Percentiles rank a stretch among this genome's conserved stretches.
phyloP scores from a whole-genome alignment of 2,329 filamentous ascomycete species.

The Daldinia sp. region DNA sequence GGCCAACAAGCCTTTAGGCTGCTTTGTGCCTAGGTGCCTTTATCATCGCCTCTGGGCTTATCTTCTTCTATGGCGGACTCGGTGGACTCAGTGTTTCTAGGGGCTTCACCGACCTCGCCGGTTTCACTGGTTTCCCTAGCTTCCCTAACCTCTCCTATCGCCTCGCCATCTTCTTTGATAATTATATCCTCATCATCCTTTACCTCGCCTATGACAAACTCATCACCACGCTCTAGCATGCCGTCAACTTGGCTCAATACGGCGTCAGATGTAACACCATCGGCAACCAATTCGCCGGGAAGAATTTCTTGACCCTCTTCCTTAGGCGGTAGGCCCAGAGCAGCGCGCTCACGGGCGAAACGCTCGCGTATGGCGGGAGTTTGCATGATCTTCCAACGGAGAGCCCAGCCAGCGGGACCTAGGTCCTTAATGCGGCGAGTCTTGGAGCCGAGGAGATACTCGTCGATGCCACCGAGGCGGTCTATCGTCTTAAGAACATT shows the following conservation, averaged over 20 bases:
- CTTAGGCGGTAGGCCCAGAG: slow-evolving; percentile 72
- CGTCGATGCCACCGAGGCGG: slow-evolving; percentile 88
- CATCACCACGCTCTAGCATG: slow-evolving; percentile 57
- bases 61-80: slow-evolving; percentile 52
- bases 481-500: slow-evolving; percentile 80
- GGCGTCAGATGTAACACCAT: slow-evolving; percentile 49
- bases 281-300: slow-evolving; percentile 41
- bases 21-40: slow-evolving; percentile 17
- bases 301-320: slow-evolving; percentile 54
- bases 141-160: slow-evolving; percentile 25
- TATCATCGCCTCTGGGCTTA: slow-evolving; percentile 1
- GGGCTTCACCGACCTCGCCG: background rate
- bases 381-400: slow-evolving; percentile 92
- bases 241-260: slow-evolving; percentile 56
- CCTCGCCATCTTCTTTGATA: slow-evolving; percentile 54
- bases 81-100: slow-evolving; percentile 24
- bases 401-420: slow-evolving; percentile 88
- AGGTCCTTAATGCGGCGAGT: slow-evolving; percentile 83
- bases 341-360: slow-evolving; percentile 73
- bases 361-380: slow-evolving; percentile 72
- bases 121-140: slow-evolving; percentile 35
- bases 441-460: slow-evolving; percentile 88
- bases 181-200: slow-evolving; percentile 53
- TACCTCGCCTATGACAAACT: slow-evolving; percentile 62
- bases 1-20: background rate